Conservation (phyloP, 2,329 filamentous ascomycete genomes). For the Pleoardoris graminearum region DNA sequence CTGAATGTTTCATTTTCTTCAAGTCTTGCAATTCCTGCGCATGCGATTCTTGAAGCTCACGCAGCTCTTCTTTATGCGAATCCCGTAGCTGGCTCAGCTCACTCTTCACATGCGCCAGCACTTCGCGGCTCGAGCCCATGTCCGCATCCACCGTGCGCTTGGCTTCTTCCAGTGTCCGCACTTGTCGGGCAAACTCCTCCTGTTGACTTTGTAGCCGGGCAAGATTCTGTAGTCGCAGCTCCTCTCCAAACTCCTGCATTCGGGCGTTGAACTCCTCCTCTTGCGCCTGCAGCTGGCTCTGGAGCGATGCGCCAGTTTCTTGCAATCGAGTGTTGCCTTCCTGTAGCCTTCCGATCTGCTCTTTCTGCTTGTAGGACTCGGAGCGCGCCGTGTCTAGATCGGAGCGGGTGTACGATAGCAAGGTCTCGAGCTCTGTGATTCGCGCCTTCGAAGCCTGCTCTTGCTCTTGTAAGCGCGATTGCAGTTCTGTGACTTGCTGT, state of each 20-base stretch:
- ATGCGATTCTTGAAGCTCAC: slow-evolving; percentile 15
- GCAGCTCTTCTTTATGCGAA: slow-evolving; percentile 18
- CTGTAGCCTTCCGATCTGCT: slow-evolving; percentile 23
- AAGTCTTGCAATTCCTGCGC: slow-evolving; percentile 16
- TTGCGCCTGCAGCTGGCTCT: slow-evolving; percentile 22
- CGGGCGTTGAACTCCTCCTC: slow-evolving; percentile 26
- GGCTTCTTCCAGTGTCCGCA: slow-evolving; percentile 20
- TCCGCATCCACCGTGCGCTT: slow-evolving; percentile 22
- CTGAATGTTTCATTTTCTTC: slow-evolving; percentile 6
- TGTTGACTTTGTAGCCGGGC: slow-evolving; percentile 33
- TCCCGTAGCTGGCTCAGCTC: slow-evolving; percentile 20
- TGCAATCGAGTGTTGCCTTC: slow-evolving; percentile 19
- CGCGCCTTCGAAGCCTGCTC: slow-evolving; percentile 32
- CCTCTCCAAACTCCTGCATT: slow-evolving; percentile 34
- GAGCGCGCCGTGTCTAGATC: slow-evolving; percentile 36
- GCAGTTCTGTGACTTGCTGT: slow-evolving; percentile 28
- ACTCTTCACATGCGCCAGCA: slow-evolving; percentile 19
- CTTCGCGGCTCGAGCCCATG: slow-evolving; percentile 10
- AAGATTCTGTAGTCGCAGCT: slow-evolving; percentile 29
- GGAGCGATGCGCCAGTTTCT: slow-evolving; percentile 7
- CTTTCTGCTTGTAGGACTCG: slow-evolving; percentile 37
- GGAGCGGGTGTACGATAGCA: slow-evolving; percentile 37
- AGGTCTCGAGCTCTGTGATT: slow-evolving; percentile 41
- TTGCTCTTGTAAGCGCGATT: slow-evolving; percentile 33
- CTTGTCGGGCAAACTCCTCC: slow-evolving; percentile 27